Base-by-base conservation (phyloP, 2,329 filamentous ascomycete species). In the Claviceps spartinae region DNA sequence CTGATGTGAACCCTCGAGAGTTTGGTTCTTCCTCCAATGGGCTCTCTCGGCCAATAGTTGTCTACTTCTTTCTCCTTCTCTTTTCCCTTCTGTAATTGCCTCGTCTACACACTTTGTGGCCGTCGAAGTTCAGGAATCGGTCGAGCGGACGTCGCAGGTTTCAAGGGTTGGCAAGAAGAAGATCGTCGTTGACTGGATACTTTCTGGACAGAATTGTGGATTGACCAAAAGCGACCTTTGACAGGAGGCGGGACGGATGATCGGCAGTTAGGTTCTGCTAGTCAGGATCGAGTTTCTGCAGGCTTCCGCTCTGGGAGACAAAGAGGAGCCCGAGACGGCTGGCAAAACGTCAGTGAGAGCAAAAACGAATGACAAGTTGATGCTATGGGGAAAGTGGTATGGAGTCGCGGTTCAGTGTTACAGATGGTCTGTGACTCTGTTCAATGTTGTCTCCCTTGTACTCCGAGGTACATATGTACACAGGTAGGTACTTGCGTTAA, bases 171-270 rank as follows among this genome's bases (percentile, higher is more conserved):
- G 16, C n/a, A 13, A 24, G 20, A 22, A 24, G 9, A n/a, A 34
- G 36, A 37, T 38, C 20, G 48, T 41, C 44, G 48, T 20, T 50
- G 18, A 53, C 52, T 53, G 52, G 44, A 50, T 50, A 13, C 30
- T 34, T 22, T n/a, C n/a, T 44, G 43, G 47, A 47, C 24, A 22
- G 30, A 47, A 41, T 34, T 37, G 26, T 47, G 48, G 49, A 48
- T 41, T 44, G 44, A 14, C 41, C 18, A 38, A 50, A 46, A 24
- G 24, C 14, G 22, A 20, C 5, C 16, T 38, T 26, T n/a, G 43
- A 44, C 34, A 16, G 38, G 16, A 20, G 51, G 48, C 44, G 38
- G 44, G 44, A 45, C 43, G 48, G 48, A 36, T 43, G 43, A 47
- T 50, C 9, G 30, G 26, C 18, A 14, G 36, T 16, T 11, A 34